Conservation (phyloP, 495 filamentous ascomycete species). For the Xylaria grammica region DNA sequence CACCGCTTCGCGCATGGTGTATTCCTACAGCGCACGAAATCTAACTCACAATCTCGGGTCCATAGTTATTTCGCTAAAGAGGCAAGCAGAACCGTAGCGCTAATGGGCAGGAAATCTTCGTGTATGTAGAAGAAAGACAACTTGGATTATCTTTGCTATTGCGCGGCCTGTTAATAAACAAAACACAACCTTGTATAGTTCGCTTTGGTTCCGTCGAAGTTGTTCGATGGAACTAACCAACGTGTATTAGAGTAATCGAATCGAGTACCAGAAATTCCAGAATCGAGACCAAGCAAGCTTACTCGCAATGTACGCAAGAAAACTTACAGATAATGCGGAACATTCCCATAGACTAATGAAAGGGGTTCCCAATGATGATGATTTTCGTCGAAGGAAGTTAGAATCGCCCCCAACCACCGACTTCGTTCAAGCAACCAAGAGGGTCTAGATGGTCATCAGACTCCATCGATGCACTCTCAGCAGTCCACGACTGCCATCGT, state of each 20-base stretch:
- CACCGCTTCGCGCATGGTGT: neutral
- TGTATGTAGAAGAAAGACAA: neutral
- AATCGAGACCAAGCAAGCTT: neutral
- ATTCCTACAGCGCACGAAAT: neutral
- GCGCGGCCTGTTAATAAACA: neutral
- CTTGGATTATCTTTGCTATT: neutral
- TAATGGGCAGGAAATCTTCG: neutral
- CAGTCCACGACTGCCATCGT: slow-evolving; percentile 17
- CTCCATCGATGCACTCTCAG: slow-evolving; percentile 15
- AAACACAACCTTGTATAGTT: neutral
- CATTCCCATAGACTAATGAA: slow-evolving; percentile 10
- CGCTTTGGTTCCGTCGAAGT: neutral
- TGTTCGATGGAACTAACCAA: neutral
- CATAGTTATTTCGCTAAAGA: neutral
- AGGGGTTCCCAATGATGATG: neutral
- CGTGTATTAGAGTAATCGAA: neutral
- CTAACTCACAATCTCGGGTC: neutral
- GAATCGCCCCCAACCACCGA: neutral
- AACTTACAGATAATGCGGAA: slow-evolving; percentile 20
- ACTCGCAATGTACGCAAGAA: slow-evolving; percentile 4
- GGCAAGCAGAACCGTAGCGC: neutral
- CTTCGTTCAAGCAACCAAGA: neutral
- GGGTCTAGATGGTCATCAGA: slow-evolving; percentile 16
- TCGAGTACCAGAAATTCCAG: neutral
- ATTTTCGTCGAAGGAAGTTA: neutral